Conservation (phyloP, 768 basidiomycete genomes). For the Boletales sp. region DNA sequence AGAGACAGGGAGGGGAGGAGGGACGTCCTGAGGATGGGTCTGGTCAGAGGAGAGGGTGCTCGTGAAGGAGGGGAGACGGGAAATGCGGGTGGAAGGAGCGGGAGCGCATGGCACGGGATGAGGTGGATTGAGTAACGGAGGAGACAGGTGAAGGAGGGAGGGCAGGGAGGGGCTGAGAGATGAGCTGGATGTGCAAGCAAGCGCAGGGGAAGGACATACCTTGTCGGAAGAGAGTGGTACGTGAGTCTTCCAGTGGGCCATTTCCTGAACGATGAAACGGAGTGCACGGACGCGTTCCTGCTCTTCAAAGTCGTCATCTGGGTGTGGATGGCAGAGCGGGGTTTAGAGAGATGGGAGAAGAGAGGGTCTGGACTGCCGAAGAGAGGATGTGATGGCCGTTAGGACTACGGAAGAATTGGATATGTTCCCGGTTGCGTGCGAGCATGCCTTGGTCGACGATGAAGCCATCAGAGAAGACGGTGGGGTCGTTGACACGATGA, state of each 20-base stretch:
- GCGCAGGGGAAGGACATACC: not conserved
- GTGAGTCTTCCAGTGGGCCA: slow-evolving; percentile 26
- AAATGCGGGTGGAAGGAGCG: slow-evolving; percentile 30
- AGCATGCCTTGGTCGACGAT: no score
- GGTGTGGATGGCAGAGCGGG: no score
- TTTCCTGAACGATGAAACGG: slow-evolving; percentile 35
- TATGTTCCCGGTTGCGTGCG: no score
- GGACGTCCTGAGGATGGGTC: slow-evolving; percentile 24
- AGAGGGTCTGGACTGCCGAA: slow-evolving; percentile 32
- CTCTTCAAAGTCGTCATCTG: slow-evolving; percentile 23
- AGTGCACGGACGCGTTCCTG: slow-evolving; percentile 33
- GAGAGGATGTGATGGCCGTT: no score
- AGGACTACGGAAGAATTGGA: no score
- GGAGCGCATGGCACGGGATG: slow-evolving; percentile 26
- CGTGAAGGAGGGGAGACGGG: slow-evolving; percentile 31
- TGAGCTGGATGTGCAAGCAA: slow-evolving; percentile 1
- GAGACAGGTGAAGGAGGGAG: slow-evolving; percentile 28
- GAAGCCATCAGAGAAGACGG: no score
- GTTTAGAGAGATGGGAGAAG: slow-evolving; percentile 26
- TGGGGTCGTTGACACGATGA: no score
- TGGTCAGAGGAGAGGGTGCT: slow-evolving; percentile 33
- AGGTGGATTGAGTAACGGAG: slow-evolving; percentile 23
- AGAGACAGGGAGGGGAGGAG: slow-evolving; percentile 26
- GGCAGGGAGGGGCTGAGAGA: slow-evolving; percentile 14
- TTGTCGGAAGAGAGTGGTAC: slow-evolving; percentile 5